Conservation (phyloP, 1,284 basidiomycete genomes). For the Golubevia sp. region DNA sequence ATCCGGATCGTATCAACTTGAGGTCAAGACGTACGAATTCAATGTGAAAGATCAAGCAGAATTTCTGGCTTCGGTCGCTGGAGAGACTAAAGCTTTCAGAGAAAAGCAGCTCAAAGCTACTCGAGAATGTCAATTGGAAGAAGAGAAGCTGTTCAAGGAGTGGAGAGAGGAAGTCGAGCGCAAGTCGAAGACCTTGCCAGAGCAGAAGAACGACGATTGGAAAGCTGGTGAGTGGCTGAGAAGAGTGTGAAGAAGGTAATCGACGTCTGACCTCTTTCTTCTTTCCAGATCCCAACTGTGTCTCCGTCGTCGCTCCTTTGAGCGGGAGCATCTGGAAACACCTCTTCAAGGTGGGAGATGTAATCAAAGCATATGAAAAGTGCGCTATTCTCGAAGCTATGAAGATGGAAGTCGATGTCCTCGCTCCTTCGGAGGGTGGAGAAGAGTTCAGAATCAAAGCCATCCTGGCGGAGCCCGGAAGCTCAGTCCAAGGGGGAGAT, state of each 20-base stretch:
- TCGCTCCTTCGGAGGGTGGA: too few relatives aligned
- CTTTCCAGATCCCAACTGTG: constrained; percentile 4
- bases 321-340: constrained; percentile 22
- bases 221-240: too few relatives aligned
- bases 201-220: too few relatives aligned
- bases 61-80: constrained; percentile 10
- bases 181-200: too few relatives aligned
- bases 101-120: constrained; percentile 12
- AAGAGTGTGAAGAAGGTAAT: too few relatives aligned
- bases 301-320: constrained; percentile 13
- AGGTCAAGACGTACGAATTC: constrained; percentile 15
- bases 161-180: constrained; percentile 4
- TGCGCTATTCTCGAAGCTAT: constrained; percentile 33
- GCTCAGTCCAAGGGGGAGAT: too few relatives aligned
- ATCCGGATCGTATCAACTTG: constrained; percentile 17
- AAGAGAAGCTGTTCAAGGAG: constrained; percentile 14
- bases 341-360: constrained; percentile 8
- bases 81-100: constrained; percentile 11
- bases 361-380: constrained; percentile 12
- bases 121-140: constrained; percentile 12
- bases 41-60: constrained; percentile 18
- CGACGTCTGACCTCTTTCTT: too few relatives aligned
- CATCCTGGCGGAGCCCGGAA: too few relatives aligned
- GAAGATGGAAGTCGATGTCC: constrained; percentile 30
- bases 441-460: too few relatives aligned